Evolutionary conservation across 768 basidiomycete genomes (phyloP), one percentile per base, ranked within the genome.

Genomic region (Leccinum subtestaceum): DNA sequence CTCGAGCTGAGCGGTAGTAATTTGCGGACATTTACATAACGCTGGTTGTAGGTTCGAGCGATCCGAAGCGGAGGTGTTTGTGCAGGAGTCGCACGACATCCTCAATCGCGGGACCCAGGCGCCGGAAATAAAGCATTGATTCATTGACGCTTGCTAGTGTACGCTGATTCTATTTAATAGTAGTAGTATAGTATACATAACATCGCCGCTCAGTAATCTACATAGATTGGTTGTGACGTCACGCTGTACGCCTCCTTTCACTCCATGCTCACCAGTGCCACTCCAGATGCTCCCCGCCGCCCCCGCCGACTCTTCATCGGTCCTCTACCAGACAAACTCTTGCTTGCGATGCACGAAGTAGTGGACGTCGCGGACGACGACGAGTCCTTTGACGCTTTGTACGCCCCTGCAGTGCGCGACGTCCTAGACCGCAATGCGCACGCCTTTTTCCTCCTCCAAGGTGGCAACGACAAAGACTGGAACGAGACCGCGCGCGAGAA

Each of bases 401-500:
- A 71, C n/a, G 34, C 58, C 70, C 75, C 56, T 2, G 78, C 70
- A 11, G 62, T 63, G 17, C 79, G 62, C 67, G 65, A 70, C 32
- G 63, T 58, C 36, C 77, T 91, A 61, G 82, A 80, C 62, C 76
- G 80, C 31, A 82, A 88, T 65, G 88, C 90, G 1, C 79, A 81
- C 63, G 77, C 75, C 25, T 84, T 87, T 67, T 91, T 89, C 67
- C 64, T 89, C 25, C 77, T 77, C 36, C 75, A 82, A 56, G 91
- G 89, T 8, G 90, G 89, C 25, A 77, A 77, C 13, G 74, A 72
- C 31, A 84, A 88, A 59, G 82, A 88, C 62, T 93, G 90, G 90
- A 80, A 77, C 27, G 83, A 84, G 43, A 72, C 76, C 27, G 74
- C 81, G 54, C 84, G 84, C 61, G 75, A 74, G 46, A 75, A 73